Base-by-base conservation (phyloP, 371 early-diverging fungal genomes). In the Nosema granulosis region DNA sequence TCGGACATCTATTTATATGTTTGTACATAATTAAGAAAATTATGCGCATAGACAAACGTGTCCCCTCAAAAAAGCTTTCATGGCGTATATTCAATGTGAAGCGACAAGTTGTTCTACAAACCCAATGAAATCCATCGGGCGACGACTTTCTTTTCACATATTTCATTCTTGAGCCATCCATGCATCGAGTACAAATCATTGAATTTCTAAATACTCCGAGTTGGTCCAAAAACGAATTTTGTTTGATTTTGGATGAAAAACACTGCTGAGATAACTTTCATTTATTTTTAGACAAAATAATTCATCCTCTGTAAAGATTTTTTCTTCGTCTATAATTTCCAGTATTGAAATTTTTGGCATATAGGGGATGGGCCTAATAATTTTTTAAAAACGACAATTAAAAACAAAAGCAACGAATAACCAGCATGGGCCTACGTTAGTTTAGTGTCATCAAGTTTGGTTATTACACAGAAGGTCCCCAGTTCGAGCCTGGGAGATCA, bases 401-500 rank as follows among this genome's bases (percentile, higher is more conserved):
- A n/a, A n/a, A n/a, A n/a, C n/a, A n/a, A n/a, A n/a, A n/a, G n/a
- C n/a, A n/a, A n/a, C n/a, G n/a, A n/a, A n/a, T n/a, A n/a, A n/a
- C n/a, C n/a, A n/a, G n/a, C n/a, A n/a, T n/a, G n/a, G n/a, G n/a
- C n/a, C n/a, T n/a, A 90, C 92, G 82, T 82, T 90, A 89, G 91
- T 90, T 89, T 91, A 90, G 90, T 89, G 90, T 90, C 90, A 91
- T 91, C 91, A 91, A 90, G 87, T 89, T 88, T 89, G 90, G 88
- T 89, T 91, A 89, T 90, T 90, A 91, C 90, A 89, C 90, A 89
- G 87, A 88, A 89, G 90, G 91, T 88, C 89, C 86, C 87, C 89
- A 87, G 90, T 89, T 89, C 90, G 86, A 89, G 79, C 86, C 89
- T 87, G 88, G 83, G 87, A 87, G 80, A 85, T 87, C 79, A 86